Conservation (phyloP, 208 protist species). For the Herpetomonas tarakana region DNA sequence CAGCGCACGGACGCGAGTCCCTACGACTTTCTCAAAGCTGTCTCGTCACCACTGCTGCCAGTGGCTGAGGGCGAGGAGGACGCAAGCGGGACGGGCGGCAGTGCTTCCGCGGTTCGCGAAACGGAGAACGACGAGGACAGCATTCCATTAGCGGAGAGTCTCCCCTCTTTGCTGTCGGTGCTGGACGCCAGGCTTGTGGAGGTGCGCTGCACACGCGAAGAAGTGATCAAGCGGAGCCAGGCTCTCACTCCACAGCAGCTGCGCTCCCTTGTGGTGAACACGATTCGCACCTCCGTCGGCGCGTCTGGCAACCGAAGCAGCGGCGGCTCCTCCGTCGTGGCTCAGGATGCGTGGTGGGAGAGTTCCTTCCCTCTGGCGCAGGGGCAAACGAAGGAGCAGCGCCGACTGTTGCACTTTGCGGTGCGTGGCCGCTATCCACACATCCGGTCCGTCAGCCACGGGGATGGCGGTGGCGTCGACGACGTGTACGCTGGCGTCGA, state of each 20-base stretch:
- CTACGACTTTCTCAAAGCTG: slow-evolving; percentile 14
- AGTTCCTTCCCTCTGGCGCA: slow-evolving; percentile 8
- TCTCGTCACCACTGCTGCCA: neutral
- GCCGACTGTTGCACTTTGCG: slow-evolving; percentile 16
- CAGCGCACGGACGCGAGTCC: slow-evolving; percentile 40
- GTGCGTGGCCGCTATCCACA: slow-evolving; percentile 44
- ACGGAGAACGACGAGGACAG: neutral
- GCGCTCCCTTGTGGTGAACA: neutral
- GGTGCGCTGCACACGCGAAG: neutral
- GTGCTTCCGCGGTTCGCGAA: slow-evolving; percentile 6
- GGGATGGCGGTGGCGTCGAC: neutral
- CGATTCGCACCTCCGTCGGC: neutral
- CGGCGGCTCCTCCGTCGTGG: neutral
- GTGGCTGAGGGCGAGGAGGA: neutral
- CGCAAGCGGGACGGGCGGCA: too few species aligned
- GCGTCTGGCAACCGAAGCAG: neutral
- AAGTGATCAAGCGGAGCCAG: neutral
- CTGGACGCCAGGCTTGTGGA: neutral
- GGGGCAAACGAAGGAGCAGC: slow-evolving; percentile 15
- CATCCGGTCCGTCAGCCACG: slow-evolving; percentile 24
- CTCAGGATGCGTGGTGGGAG: slow-evolving; percentile 2
- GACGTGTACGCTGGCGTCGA: slow-evolving; percentile 23
- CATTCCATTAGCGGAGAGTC: neutral
- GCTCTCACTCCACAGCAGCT: neutral
- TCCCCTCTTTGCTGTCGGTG: neutral